phyloP scores from a whole-genome alignment of 2,329 filamentous ascomycete species.

The Aspergillus neoniger region DNA sequence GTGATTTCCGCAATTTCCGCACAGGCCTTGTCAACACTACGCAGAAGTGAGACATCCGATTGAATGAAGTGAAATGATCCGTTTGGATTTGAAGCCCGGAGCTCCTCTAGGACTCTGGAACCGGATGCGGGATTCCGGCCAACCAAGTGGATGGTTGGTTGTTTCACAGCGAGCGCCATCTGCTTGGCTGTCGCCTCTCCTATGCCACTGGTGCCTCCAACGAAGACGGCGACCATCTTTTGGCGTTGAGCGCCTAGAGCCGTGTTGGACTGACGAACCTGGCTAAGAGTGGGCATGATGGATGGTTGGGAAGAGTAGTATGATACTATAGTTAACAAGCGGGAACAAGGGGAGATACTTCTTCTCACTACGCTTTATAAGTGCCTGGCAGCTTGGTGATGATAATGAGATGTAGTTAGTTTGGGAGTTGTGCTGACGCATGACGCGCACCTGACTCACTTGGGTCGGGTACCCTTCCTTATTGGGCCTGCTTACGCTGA shows the following conservation, averaged over 20 bases:
- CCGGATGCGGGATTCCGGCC: constrained; percentile 45
- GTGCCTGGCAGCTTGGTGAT: too few relatives aligned
- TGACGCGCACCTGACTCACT: not conserved
- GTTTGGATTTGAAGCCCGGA: constrained; percentile 44
- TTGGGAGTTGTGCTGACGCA: not conserved
- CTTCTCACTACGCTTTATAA: too few relatives aligned
- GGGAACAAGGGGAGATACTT: not conserved
- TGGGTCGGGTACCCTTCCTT: too few relatives aligned
- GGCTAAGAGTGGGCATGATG: constrained; percentile 13
- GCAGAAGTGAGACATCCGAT: constrained; percentile 45
- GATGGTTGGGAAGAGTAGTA: not conserved
- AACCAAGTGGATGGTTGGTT: constrained; percentile 51
- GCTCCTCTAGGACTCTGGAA: constrained; percentile 46
- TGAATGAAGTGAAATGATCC: constrained; percentile 20
- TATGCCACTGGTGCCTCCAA: constrained; percentile 55
- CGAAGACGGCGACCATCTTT: constrained; percentile 53
- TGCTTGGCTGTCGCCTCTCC: constrained; percentile 51
- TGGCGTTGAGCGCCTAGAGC: constrained; percentile 32
- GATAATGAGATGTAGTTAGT: too few relatives aligned
- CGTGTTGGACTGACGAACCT: constrained; percentile 18
- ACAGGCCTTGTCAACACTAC: constrained; percentile 53
- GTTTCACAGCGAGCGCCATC: constrained; percentile 45
- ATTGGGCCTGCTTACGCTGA: too few relatives aligned
- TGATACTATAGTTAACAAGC: too few relatives aligned
- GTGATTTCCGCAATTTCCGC: constrained; percentile 55